Evolutionary conservation across 129 eudicot genomes (phyloP), one percentile per base, ranked within the genome.

Genomic region (Chrysanthemum lavandulifolium): DNA sequence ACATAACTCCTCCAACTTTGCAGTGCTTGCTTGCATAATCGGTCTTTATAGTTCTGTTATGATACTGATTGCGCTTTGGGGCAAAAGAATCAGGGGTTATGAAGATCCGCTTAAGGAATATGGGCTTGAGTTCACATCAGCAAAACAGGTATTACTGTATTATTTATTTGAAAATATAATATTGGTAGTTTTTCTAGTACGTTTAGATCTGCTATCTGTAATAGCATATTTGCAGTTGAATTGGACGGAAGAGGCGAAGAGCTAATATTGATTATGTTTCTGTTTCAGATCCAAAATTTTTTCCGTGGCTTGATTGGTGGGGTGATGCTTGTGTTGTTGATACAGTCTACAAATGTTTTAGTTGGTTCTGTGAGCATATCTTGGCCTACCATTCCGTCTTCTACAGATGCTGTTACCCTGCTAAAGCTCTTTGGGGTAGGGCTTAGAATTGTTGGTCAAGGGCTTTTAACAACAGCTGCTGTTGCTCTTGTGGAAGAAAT

Each of bases 51-150:
- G 78, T 25, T 85, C 96, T 59, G 68, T 86, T 21, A 59, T 80
- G 81, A 71, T 85, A 27, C 82, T 90, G 52, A 61, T 90, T 64
- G 76, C 84, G 63, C 60, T 84, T 50, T 88, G 99, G 99, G 99
- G 99, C 29, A 84, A 88, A 90, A 86, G 89, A 76, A 79, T 94
- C 63, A 84, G 97, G 67, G 90, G 85, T n/a, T 84, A 90, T 86
- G 88, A 86, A 67, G 49, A 86, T 70, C 94, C 99, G 72, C 80
- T 86, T 29, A 73, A 69, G 82, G 82, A 74, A 54, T 94, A 94
- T 82, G 99, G 99, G 8, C 77, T 90, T 62, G 76, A 88, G 75
- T 67, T 90, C 61, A 81, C 82, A 25, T 84, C 99, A 60, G n/a
- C 79, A 53, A 73, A 40, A 31, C 69, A 88, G 96, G 99, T 94